phyloP scores from a whole-genome alignment of 1,139 yeast genomes.

The Pichia sp. region DNA sequence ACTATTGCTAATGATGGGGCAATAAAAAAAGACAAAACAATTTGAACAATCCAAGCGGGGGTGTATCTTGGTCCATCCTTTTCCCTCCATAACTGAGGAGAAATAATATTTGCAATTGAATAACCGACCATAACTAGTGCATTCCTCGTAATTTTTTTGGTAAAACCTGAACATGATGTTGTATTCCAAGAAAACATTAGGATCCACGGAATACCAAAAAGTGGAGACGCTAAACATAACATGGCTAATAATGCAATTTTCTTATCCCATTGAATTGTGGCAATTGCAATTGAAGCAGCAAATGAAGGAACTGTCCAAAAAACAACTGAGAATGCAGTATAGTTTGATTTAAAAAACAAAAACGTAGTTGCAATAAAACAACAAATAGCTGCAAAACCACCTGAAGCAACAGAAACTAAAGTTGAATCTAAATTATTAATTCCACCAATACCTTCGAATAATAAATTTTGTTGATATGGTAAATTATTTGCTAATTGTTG shows the following conservation, averaged over 20 bases:
- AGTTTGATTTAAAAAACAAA: constrained; percentile 21
- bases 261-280: constrained; percentile 35
- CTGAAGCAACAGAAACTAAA: constrained; percentile 39
- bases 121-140: constrained; percentile 37
- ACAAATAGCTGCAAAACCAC: constrained; percentile 22
- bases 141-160: constrained; percentile 37
- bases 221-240: constrained; percentile 35
- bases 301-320: constrained; percentile 39
- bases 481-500: constrained; percentile 38
- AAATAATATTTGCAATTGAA: constrained; percentile 37
- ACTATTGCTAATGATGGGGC: constrained; percentile 37
- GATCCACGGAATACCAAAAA: constrained; percentile 39
- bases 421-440: constrained; percentile 41
- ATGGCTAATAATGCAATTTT: constrained; percentile 40
- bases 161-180: constrained; percentile 35
- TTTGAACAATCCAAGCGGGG: constrained; percentile 51
- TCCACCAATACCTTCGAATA: constrained; percentile 32
- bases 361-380: constrained; percentile 21
- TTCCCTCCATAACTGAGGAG: constrained; percentile 41
- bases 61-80: constrained; percentile 37
- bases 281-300: constrained; percentile 41
- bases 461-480: constrained; percentile 37
- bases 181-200: constrained; percentile 36
- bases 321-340: constrained; percentile 33
- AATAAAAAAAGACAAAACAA: constrained; percentile 38